These are phyloP conservation scores for Chytriomyces confervae DNA, from an alignment of 192 early-diverging fungal species.

Conservation along the genomic window DNA sequence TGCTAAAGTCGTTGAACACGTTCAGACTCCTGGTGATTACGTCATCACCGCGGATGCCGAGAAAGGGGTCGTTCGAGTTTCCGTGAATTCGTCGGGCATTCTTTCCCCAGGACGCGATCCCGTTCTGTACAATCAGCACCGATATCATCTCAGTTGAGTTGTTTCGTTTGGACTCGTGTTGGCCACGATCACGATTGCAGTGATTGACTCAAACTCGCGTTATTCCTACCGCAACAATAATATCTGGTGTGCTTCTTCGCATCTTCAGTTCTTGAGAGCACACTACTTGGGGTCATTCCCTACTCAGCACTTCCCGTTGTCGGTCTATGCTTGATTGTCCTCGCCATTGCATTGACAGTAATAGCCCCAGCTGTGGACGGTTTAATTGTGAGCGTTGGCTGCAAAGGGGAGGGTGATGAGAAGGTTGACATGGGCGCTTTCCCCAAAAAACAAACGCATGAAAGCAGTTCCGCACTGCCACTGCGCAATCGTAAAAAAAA, in stretches of 20 bases:
- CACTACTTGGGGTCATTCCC: conserved; percentile 17
- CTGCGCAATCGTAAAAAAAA: no score
- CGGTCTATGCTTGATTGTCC: background rate
- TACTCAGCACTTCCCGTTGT: conserved; percentile 26
- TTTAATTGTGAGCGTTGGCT: background rate
- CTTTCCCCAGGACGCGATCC: conserved; percentile 15
- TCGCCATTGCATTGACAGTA: background rate
- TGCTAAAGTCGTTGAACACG: background rate
- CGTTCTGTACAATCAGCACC: conserved; percentile 3
- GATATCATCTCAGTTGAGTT: conserved; percentile 26
- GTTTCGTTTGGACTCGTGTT: conserved; percentile 4
- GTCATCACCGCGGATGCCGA: conserved; percentile 1
- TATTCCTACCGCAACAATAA: no score
- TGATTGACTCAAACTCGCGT: no score
- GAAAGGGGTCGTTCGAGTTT: background rate
- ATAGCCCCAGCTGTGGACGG: conserved; percentile 1
- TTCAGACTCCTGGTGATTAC: conserved; percentile 25
- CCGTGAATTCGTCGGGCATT: conserved; percentile 11
- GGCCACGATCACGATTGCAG: no score
- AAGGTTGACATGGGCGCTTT: no score
- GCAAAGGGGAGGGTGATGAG: no score
- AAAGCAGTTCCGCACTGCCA: no score
- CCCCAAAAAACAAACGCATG: no score
- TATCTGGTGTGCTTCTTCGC: background rate
- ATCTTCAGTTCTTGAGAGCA: conserved; percentile 21